These are phyloP conservation scores for Thraustochytrium striatum DNA, from an alignment of 352 stramenopile species.

Conservation along the genomic window DNA sequence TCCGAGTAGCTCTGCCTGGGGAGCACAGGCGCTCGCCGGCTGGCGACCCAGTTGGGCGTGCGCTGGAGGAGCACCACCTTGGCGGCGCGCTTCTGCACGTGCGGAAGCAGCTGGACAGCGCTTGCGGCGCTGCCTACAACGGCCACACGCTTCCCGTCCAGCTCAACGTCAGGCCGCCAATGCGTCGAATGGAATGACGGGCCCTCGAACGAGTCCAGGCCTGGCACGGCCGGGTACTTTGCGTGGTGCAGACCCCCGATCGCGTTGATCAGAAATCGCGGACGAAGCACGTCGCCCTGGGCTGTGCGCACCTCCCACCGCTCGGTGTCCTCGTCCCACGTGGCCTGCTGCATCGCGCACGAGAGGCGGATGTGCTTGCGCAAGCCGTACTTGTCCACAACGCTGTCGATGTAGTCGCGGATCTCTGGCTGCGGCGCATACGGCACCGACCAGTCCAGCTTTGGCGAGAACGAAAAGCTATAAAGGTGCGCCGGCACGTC, in stretches of 20 bases:
- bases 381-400: slow-evolving; percentile 44
- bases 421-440: slow-evolving; percentile 40
- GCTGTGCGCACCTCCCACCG: not conserved
- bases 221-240: slow-evolving; percentile 26
- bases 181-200: slow-evolving; percentile 31
- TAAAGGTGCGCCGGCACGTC: slow-evolving; percentile 48
- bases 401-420: slow-evolving; percentile 4
- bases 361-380: slow-evolving; percentile 14
- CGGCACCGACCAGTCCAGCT: slow-evolving; percentile 41
- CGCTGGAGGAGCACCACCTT: slow-evolving; percentile 47
- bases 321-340: not conserved
- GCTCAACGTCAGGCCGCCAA: slow-evolving; percentile 41
- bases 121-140: slow-evolving; percentile 39
- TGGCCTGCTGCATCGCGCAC: not conserved
- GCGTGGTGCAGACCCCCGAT: slow-evolving; percentile 29
- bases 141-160: slow-evolving; percentile 39
- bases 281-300: not conserved
- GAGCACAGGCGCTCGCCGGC: not conserved
- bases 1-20: not conserved
- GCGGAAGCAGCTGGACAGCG: slow-evolving; percentile 38
- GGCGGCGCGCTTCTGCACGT: not conserved
- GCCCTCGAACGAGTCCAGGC: slow-evolving; percentile 45
- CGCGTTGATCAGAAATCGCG: slow-evolving; percentile 40
- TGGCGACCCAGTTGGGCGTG: slow-evolving; percentile 50
- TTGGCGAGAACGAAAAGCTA: slow-evolving; percentile 40